A percentile compares a stretch with the other conserved stretches of the same genome.
These are phyloP conservation scores for Sisymbrium irio DNA, from an alignment of 345 rosid genomes.

Conservation along the genomic window DNA sequence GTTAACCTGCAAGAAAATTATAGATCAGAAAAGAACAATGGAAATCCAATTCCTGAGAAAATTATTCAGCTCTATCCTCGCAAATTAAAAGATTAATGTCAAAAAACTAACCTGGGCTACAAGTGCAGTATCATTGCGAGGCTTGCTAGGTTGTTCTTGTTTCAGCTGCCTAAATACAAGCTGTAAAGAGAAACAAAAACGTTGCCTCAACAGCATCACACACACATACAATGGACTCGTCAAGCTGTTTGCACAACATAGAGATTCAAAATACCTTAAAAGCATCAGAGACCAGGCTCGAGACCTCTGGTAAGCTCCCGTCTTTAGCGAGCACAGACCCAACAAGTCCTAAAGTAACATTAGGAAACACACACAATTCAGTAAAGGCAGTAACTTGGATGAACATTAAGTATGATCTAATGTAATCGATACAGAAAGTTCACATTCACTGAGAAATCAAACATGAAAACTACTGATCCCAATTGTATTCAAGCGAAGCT, in stretches of 20 bases:
- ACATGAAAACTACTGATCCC: not conserved
- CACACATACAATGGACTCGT: not conserved
- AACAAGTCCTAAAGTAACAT: conserved; percentile 52
- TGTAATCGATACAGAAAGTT: not conserved
- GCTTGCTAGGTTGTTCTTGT: conserved; percentile 60
- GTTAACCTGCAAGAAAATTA: conserved; percentile 51
- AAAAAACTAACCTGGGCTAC: conserved; percentile 67
- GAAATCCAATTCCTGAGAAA: not conserved
- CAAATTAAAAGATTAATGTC: not conserved
- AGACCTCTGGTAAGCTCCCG: conserved; percentile 45
- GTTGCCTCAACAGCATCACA: conserved; percentile 7
- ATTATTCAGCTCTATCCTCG: not conserved
- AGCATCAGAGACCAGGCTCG: conserved; percentile 64
- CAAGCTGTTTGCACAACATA: not conserved
- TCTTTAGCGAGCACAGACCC: conserved; percentile 87
- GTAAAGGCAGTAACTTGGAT: not conserved
- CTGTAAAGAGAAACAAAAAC: conserved; percentile 39
- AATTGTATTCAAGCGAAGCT: not conserved
- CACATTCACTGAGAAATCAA: not conserved
- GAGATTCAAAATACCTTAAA: conserved; percentile 51
- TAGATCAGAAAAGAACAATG: not conserved
- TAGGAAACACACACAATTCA: not conserved
- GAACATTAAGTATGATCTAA: not conserved
- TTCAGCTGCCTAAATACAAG: conserved; percentile 54
- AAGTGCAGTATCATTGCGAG: conserved; percentile 51